Evolutionary conservation across 1,139 yeast genomes (phyloP), one percentile per base, ranked within the genome.

Genomic region (Insectozyma bohioensis): DNA sequence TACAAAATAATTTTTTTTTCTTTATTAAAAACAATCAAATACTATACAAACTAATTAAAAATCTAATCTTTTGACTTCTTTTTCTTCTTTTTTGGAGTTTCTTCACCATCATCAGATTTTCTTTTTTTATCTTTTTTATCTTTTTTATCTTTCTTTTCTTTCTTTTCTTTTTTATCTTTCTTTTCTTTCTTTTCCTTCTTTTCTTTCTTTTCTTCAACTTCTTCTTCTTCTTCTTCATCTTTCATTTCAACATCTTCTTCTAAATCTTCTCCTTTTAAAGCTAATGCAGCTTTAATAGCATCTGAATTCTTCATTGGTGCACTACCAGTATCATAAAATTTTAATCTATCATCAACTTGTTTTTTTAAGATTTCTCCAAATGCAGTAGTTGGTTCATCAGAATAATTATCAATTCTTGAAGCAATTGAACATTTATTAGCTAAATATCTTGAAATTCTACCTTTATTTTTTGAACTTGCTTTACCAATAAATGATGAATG

Each of bases 341-440:
- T 85, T 54, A 92, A 78, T 71, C 98, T 86, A 66, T 94, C 97
- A 72, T 92, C 98, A 49, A 92, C 97, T 75, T 92, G 98, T 64
- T 85, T 78, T 75, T 87, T 88, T 63, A 94, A 78, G 40, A 87
- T 81, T 54, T 79, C 75, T 61, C 98, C 99, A 56, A 92, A 94
- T 38, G 80, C 87, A 46, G 83, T 83, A 29, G 84, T 69, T 58
- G 92, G 90, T 59, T 82, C 88, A 55, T 84, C 94, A 39, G 88
- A 80, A 67, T 86, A 92, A 72, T 88, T 88, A 70, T 92, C 99
- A 54, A 92, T 90, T 78, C 98, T 86, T 32, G 96, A 87, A 45
- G 98, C 98, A 69, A 92, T 92, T 27, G 98, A 85, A 77, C 97
- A 90, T 70, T 92, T 92, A 80, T 94, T 92, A 45, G 99, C 98